A percentile compares a stretch with the other conserved stretches of the same genome.
Evolutionary conservation across 306 rosid species (phyloP).

Genomic region (Cajanus cajan): DNA sequence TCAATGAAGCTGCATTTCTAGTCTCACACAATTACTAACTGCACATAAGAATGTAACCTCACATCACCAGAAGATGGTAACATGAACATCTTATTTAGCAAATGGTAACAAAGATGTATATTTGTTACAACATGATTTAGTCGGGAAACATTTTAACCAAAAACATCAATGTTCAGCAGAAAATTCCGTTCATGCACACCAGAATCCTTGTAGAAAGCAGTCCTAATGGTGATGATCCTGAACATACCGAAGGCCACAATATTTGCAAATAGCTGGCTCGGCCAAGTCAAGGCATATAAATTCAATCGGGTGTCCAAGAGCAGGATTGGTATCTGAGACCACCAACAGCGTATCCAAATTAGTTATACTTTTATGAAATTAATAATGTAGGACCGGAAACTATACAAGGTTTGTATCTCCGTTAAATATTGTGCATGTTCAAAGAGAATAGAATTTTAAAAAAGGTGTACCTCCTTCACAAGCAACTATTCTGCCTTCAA

Average conservation of each 20-base stretch:
- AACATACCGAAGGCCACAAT: constrained; percentile 76
- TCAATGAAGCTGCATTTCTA: constrained; percentile 3
- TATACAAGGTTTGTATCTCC: neutral
- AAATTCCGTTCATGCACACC: constrained; percentile 28
- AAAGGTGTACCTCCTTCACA: constrained; percentile 84
- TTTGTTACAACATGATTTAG: constrained; percentile 34
- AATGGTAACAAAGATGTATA: constrained; percentile 31
- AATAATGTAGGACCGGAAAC: neutral
- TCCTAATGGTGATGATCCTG: constrained; percentile 85
- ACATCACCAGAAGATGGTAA: constrained; percentile 20
- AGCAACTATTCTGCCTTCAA: constrained; percentile 89
- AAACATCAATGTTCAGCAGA: constrained; percentile 28
- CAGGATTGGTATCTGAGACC: constrained; percentile 66
- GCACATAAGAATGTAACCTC: neutral
- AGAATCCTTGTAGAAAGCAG: constrained; percentile 16
- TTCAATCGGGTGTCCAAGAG: constrained; percentile 96
- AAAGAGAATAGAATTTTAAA: neutral
- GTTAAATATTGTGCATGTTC: neutral
- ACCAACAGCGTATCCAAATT: constrained; percentile 26
- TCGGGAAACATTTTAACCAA: constrained; percentile 22
- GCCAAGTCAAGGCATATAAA: constrained; percentile 78
- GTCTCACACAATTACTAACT: constrained; percentile 15
- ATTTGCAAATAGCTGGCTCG: constrained; percentile 90
- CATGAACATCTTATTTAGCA: constrained; percentile 50
- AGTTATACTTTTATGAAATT: constrained; percentile 12